Percentiles rank a stretch among this genome's conserved stretches.
phyloP scores from a whole-genome alignment of 768 basidiomycete species.

The Lentinus brumalis region DNA sequence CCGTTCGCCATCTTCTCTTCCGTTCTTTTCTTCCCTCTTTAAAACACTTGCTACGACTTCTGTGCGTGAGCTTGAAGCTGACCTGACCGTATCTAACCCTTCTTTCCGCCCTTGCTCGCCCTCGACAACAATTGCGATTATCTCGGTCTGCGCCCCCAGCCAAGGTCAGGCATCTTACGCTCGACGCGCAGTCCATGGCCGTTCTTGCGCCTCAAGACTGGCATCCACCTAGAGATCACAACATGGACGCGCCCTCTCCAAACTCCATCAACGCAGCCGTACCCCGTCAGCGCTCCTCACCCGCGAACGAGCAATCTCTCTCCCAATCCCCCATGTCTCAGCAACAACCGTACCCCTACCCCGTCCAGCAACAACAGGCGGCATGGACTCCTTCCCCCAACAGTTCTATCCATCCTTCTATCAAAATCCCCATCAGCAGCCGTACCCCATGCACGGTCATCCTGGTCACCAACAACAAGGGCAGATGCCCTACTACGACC shows the following conservation, averaged over 20 bases:
- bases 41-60: conserved; percentile 26
- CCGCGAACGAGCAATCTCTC: conserved; percentile 53
- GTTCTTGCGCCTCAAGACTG: conserved; percentile 79
- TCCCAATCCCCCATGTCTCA: conserved; percentile 34
- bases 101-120: conserved; percentile 3
- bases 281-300: conserved; percentile 62
- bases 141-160: conserved; percentile 11
- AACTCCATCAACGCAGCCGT: conserved; percentile 39
- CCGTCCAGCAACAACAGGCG: conserved; percentile 66
- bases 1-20: conserved; percentile 11
- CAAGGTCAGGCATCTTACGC: conserved; percentile 16
- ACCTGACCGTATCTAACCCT: conserved; percentile 25
- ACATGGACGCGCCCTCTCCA: conserved; percentile 56
- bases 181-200: conserved; percentile 57
- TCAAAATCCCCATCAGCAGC: conserved; percentile 68
- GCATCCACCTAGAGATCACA: conserved; percentile 63
- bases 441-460: conserved; percentile 47
- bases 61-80: conserved; percentile 22
- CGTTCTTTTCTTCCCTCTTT: conserved; percentile 25
- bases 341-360: conserved; percentile 60
- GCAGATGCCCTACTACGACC: conserved; percentile 72
- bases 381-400: conserved; percentile 67
- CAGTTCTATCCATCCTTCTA: conserved; percentile 82
- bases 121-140: background rate
- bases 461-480: conserved; percentile 32